Evolutionary conservation across 2,329 filamentous ascomycete species (phyloP), one percentile per base, ranked within the genome.

Genomic region (Xylariaceae sp.): DNA sequence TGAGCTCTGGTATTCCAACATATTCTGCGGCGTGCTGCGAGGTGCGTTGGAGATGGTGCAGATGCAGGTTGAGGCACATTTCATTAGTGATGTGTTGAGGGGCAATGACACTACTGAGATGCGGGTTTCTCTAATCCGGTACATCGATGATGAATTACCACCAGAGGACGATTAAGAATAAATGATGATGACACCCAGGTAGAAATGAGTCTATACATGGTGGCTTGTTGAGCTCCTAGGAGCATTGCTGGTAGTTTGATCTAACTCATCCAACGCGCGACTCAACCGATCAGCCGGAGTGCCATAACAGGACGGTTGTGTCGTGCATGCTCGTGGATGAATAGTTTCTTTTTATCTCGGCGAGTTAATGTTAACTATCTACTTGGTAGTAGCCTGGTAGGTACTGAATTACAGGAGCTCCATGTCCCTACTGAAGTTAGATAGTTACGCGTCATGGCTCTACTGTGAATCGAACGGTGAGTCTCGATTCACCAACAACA

Each of bases 21-120:
- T 99, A 53, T 80, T 97, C 41, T 96, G 94, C 65, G 94, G 94
- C 41, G 89, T 99, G 41, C 76, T 99, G 57, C 80, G 94, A 63
- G 94, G 94, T 13, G 87, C 92, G 1, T 72, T 99, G 55, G 94
- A 99, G 72, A 99, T 99, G 94, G 92, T 97, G 67, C 92, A 97
- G 80, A 96, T 97, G 90, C 94, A 97, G 72, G 91, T 97, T 3
- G 92, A 99, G 70, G 90, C 90, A 44, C 92, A 95, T 68, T 99
- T 97, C 70, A 88, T 95, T 66, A 96, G 89, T 70, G 94, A 99
- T 70, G 81, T 96, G 30, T 77, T 99, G 56, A 84, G 91, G 53
- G 94, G 94, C 2, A 92, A 96, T 67, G 94, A 99, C 69, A 92
- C 89, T 16, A 99, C 94, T 1, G 94, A 99, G 77, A 96, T 99